Base-by-base conservation (phyloP, 306 rosid species). In the Begonia fuchsioides region DNA sequence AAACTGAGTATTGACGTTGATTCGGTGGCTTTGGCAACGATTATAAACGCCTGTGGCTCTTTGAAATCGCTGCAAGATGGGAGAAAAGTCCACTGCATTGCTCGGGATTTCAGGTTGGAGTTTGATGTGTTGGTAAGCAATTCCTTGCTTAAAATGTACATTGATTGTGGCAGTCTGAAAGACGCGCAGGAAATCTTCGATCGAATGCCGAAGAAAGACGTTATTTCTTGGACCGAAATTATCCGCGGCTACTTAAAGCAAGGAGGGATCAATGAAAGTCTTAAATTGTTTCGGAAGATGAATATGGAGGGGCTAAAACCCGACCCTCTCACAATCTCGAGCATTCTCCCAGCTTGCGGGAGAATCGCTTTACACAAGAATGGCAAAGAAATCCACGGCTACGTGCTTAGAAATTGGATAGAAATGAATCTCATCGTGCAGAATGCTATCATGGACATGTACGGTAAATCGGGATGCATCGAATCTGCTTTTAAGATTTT, bases 331-430 rank as follows among this genome's bases (percentile, higher is more conserved):
- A 53, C 83, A 5, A 17, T 72, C 26, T 51, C 86, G 17, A 79
- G 78, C 55, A 40, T 83, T 44, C 90, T 80, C 39, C 90, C 94
- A 17, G 86, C 81, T 3, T 80, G 94, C 44, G 83, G 78, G 51
- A 79, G 90, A 66, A 66, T 76, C 10, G 51, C 81, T 48, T 76
- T 78, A 0, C 58, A 49, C 46, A 74, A 72, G 67, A 90, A 65
- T 15, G 94, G 90, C 32, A 74, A 62, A 58, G 86, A 83, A 46
- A 60, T 77, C 57, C 94, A 83, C 49, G 90, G 76, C 7, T 76
- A 64, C 65, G 54, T 80, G 69, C 71, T 83, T 55, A 69, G 82
- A 50, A 72, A 60, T 51, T 49, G 67, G 35, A 35, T 69, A 12
- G 50, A 38, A 16, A 55, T 65, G 63, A 79, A 79, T 62, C 65